Percentiles rank a stretch among this genome's conserved stretches.
These are phyloP conservation scores for Macrophomina phaseolina DNA, from an alignment of 2,329 filamentous ascomycete species.

Conservation along the genomic window DNA sequence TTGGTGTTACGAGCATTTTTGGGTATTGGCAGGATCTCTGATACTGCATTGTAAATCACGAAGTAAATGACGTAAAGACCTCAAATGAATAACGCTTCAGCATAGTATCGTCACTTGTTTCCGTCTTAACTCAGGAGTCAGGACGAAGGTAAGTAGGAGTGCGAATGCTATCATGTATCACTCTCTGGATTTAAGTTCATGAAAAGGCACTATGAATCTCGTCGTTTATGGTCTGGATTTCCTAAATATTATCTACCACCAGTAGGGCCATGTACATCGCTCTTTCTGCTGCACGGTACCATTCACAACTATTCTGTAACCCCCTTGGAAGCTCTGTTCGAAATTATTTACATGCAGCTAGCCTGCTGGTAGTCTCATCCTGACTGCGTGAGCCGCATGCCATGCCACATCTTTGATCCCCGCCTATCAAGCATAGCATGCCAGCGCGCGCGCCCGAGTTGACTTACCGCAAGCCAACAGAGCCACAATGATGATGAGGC, in stretches of 20 bases:
- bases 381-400: slow-evolving; percentile 6
- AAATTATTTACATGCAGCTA: not conserved
- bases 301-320: not conserved
- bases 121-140: too few relatives aligned
- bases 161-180: too few relatives aligned
- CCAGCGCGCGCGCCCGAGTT: not conserved
- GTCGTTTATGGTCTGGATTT: too few relatives aligned
- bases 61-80: slow-evolving; percentile 19
- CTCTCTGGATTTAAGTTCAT: too few relatives aligned
- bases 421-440: not conserved
- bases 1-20: too few relatives aligned
- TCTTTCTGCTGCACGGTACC: not conserved
- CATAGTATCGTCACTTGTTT: too few relatives aligned
- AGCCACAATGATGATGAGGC: not conserved
- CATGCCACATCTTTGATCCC: not conserved
- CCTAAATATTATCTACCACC: too few relatives aligned
- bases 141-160: too few relatives aligned
- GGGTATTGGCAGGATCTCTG: too few relatives aligned
- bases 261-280: too few relatives aligned
- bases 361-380: not conserved
- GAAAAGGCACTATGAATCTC: too few relatives aligned
- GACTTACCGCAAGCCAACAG: not conserved
- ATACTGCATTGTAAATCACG: slow-evolving; percentile 1
- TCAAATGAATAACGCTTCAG: slow-evolving; percentile 1
- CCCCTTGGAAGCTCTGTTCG: slow-evolving; percentile 3